phyloP scores from a whole-genome alignment of 768 basidiomycete genomes.

The Phlebiopsis flavidoalba region DNA sequence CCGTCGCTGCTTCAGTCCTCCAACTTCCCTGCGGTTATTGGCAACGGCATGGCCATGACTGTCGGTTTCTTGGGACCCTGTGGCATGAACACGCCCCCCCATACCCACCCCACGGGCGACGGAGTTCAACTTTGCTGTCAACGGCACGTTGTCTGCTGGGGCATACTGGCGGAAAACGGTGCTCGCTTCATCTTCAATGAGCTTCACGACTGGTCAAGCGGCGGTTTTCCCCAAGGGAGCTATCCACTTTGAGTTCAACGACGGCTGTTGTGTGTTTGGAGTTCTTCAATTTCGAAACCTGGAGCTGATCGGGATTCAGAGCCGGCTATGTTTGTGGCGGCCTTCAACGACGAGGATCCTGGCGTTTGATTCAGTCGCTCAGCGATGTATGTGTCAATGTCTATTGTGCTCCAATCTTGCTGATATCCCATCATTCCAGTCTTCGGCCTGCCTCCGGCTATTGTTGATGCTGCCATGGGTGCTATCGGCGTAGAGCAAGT shows the following conservation, averaged over 20 bases:
- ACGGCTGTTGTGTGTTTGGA: slow-evolving; percentile 16
- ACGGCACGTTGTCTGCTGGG: slow-evolving; percentile 22
- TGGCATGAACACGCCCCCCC: slow-evolving; percentile 29
- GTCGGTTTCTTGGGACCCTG: slow-evolving; percentile 27
- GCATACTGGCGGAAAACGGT: slow-evolving; percentile 26
- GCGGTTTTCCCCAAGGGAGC: slow-evolving; percentile 25
- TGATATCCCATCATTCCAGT: slow-evolving; percentile 4
- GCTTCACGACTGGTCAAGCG: slow-evolving; percentile 16
- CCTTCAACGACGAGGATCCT: slow-evolving; percentile 25
- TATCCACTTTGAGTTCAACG: slow-evolving; percentile 27
- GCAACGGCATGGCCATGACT: slow-evolving; percentile 22
- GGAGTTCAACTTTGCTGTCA: slow-evolving; percentile 27
- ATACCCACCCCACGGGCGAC: slow-evolving; percentile 30
- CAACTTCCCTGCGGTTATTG: slow-evolving; percentile 24
- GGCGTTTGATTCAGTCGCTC: slow-evolving; percentile 21
- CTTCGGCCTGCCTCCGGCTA: slow-evolving; percentile 24
- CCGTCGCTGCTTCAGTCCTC: slow-evolving; percentile 18
- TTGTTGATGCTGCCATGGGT: slow-evolving; percentile 24
- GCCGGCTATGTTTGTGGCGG: slow-evolving; percentile 23
- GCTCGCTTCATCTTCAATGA: slow-evolving; percentile 24
- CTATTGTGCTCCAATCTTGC: neutral
- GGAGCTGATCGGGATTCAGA: slow-evolving; percentile 5
- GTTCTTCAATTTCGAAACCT: neutral
- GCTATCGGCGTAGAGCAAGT: slow-evolving; percentile 25
- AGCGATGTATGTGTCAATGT: slow-evolving; percentile 18